Percentiles rank a stretch among this genome's conserved stretches.
These are phyloP conservation scores for Ambrosia artemisiifolia DNA, from an alignment of 129 eudicot species.

Conservation along the genomic window DNA sequence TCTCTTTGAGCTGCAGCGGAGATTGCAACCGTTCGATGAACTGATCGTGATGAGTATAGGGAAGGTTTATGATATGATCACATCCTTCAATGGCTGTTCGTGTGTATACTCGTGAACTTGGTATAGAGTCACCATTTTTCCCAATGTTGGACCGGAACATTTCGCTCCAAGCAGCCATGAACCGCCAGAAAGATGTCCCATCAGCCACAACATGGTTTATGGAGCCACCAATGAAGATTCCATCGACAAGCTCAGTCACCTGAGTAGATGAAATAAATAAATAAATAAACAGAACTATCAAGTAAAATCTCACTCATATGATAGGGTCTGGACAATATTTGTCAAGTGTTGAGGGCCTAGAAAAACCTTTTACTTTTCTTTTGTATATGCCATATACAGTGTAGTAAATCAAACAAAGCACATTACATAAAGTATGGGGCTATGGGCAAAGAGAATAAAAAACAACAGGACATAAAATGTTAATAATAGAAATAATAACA, in stretches of 20 bases:
- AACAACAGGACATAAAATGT: no score
- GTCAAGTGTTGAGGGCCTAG: no score
- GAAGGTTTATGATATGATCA: conserved; percentile 35
- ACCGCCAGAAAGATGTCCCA: conserved; percentile 58
- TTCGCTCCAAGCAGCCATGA: conserved; percentile 40
- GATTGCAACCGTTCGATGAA: conserved; percentile 31
- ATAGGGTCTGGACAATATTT: no score
- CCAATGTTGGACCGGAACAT: conserved; percentile 10
- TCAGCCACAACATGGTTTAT: conserved; percentile 44
- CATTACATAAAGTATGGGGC: no score
- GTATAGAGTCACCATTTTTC: background rate
- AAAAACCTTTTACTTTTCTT: no score
- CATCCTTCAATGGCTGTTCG: conserved; percentile 37
- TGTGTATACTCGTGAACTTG: conserved; percentile 24
- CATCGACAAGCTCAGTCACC: conserved; percentile 38
- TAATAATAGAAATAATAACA: no score
- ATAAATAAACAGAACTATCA: no score
- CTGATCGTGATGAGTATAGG: conserved; percentile 43
- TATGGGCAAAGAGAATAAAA: no score
- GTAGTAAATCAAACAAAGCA: no score
- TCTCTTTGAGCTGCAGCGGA: conserved; percentile 27
- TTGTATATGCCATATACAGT: no score
- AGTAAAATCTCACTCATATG: no score
- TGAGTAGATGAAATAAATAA: conserved; percentile 7
- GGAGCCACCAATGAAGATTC: conserved; percentile 38